phyloP scores from a whole-genome alignment of 495 filamentous ascomycete genomes.

The Aspergillus diversus region DNA sequence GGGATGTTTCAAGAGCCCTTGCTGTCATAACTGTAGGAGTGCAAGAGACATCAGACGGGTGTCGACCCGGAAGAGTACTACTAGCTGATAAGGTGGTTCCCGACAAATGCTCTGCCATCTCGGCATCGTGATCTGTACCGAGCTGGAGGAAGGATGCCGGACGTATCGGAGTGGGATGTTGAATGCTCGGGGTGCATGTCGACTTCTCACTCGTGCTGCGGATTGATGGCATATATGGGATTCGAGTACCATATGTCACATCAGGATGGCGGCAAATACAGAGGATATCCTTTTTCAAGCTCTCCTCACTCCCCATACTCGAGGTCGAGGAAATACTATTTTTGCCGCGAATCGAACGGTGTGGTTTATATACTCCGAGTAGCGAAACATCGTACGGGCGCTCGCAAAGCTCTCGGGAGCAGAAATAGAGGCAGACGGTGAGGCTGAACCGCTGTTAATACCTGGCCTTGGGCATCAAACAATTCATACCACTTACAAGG shows the following conservation, averaged over 20 bases:
- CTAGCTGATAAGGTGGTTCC: conserved; percentile 37
- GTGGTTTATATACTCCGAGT: conserved; percentile 41
- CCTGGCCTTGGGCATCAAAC: neutral
- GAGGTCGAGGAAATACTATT: conserved; percentile 42
- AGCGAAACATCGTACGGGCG: conserved; percentile 48
- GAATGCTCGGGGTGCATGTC: conserved; percentile 37
- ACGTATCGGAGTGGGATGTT: conserved; percentile 39
- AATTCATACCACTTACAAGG: conserved; percentile 37
- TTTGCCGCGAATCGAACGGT: conserved; percentile 26
- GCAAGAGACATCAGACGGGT: conserved; percentile 31
- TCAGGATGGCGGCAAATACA: conserved; percentile 47
- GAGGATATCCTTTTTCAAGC: conserved; percentile 46
- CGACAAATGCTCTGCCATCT: conserved; percentile 35
- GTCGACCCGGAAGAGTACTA: conserved; percentile 29
- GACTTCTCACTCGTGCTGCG: conserved; percentile 35
- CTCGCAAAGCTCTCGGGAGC: conserved; percentile 45
- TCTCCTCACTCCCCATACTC: conserved; percentile 47
- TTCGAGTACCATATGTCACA: conserved; percentile 29
- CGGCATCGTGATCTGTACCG: conserved; percentile 34
- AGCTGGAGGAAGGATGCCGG: conserved; percentile 38
- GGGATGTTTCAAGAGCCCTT: conserved; percentile 26
- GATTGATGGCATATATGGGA: conserved; percentile 35
- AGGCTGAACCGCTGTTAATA: conserved; percentile 29
- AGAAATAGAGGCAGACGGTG: conserved; percentile 46
- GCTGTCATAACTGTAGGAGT: conserved; percentile 38